Evolutionary conservation across 345 rosid species (phyloP).

Genomic region (Reutealis trisperma): DNA sequence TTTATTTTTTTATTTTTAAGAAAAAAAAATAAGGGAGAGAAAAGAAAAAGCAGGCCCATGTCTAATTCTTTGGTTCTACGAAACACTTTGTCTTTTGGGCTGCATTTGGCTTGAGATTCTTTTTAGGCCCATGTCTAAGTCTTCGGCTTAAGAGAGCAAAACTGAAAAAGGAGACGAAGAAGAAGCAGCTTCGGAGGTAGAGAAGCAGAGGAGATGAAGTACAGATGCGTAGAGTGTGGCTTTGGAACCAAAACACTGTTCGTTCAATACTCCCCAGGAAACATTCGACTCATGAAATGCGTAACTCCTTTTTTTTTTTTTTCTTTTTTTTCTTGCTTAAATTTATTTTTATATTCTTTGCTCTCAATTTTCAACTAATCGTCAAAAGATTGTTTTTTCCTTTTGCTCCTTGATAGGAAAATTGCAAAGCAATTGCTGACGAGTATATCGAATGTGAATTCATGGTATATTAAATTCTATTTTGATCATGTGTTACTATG

Average conservation of each 20-base stretch:
- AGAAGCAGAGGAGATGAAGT: conserved; percentile 31
- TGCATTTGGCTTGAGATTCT: not conserved
- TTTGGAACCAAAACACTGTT: conserved; percentile 50
- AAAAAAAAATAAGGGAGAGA: too few relatives aligned
- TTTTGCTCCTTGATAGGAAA: conserved; percentile 42
- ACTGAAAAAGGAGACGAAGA: not conserved
- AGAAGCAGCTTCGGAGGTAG: not conserved
- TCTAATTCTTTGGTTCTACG: too few relatives aligned
- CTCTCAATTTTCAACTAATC: not conserved
- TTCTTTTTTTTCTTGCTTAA: not conserved
- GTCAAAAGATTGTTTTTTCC: not conserved
- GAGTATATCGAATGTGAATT: conserved; percentile 78
- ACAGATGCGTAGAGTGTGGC: conserved; percentile 69
- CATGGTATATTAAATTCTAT: conserved; percentile 45
- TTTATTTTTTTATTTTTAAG: too few relatives aligned
- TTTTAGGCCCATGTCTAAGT: not conserved
- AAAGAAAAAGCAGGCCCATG: too few relatives aligned
- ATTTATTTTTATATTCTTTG: not conserved
- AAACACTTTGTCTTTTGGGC: too few relatives aligned
- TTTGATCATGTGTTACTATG: not conserved
- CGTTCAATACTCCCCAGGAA: conserved; percentile 71
- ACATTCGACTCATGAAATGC: conserved; percentile 77
- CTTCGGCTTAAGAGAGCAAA: not conserved
- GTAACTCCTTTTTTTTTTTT: conserved; percentile 32
- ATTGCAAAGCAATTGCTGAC: conserved; percentile 70